A percentile compares a stretch with the other conserved stretches of the same genome.
Evolutionary conservation across 2,329 filamentous ascomycete species (phyloP).

Genomic region (Oidium heveae): DNA sequence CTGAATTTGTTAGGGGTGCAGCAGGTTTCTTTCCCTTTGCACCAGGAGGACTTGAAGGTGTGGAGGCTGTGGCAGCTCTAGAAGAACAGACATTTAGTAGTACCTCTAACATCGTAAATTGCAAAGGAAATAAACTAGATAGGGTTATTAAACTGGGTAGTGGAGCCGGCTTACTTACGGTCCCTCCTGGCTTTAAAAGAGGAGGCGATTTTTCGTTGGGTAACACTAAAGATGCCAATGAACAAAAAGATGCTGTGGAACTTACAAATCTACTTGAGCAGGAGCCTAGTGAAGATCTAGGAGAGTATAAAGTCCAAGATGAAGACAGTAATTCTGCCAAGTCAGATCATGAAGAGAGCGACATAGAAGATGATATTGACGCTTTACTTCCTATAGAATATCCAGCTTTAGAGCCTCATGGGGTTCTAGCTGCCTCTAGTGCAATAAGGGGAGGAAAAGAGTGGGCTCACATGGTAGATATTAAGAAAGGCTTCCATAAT

Average conservation of each 20-base stretch:
- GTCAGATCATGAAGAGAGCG: conserved; percentile 12
- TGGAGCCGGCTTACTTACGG: conserved; percentile 53
- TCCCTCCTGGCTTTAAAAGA: conserved; percentile 58
- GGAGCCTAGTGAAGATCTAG: conserved; percentile 15
- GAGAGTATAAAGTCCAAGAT: conserved; percentile 14
- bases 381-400: conserved; percentile 78
- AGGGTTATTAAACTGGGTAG: conserved; percentile 61
- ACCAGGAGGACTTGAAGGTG: conserved; percentile 65
- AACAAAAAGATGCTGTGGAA: conserved; percentile 39
- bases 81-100: conserved; percentile 47
- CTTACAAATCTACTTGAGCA: conserved; percentile 38
- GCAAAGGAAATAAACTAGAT: conserved; percentile 35
- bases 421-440: conserved; percentile 45
- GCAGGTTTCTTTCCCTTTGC: conserved; percentile 89
- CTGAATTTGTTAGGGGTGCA: conserved; percentile 78
- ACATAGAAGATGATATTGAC: conserved; percentile 46
- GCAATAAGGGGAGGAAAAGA: conserved; percentile 54
- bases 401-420: conserved; percentile 65
- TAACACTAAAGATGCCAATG: conserved; percentile 28
- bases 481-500: conserved; percentile 80
- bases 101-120: conserved; percentile 17
- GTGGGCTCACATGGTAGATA: conserved; percentile 97
- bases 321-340: conserved; percentile 8
- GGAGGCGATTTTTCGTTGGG: conserved; percentile 44
- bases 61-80: conserved; percentile 62